Evolutionary conservation across 148 eudicot species (phyloP).

Genomic region (Dysphania ambrosioides): DNA sequence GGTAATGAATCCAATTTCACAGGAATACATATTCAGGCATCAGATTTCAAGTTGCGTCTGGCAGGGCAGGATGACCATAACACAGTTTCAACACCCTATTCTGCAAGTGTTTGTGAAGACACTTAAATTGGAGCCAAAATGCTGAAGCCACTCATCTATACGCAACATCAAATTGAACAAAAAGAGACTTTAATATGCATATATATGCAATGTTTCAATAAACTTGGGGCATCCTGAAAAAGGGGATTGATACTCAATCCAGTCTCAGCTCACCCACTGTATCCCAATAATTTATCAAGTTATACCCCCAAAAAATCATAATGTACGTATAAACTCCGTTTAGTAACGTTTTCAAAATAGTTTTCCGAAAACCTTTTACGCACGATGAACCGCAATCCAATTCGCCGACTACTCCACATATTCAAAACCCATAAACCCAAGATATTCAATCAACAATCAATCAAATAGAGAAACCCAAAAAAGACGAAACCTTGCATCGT

Average conservation of each 20-base stretch:
- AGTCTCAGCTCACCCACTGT: no score
- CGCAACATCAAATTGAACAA: constrained; percentile 2
- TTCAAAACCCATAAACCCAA: no score
- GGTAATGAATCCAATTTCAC: background rate
- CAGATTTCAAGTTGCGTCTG: background rate
- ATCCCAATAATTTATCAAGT: no score
- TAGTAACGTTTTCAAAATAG: no score
- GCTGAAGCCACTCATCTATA: background rate
- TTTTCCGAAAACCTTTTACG: no score
- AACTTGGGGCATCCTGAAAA: background rate
- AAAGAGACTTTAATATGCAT: background rate
- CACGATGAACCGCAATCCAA: constrained; percentile 94
- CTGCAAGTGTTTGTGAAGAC: no score
- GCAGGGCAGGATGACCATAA: no score
- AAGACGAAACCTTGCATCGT: constrained; percentile 65
- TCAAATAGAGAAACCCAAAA: background rate
- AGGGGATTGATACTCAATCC: no score
- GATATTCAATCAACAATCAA: no score
- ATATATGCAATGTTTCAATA: background rate
- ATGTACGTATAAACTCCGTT: no score
- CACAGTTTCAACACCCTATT: no score
- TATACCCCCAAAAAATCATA: background rate
- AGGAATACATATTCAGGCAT: no score
- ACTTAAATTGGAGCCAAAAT: background rate
- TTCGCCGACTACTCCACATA: constrained; percentile 99